A percentile compares a stretch with the other conserved stretches of the same genome.
Conservation (phyloP, 768 basidiomycete genomes). For the Russula ochroleuca region DNA sequence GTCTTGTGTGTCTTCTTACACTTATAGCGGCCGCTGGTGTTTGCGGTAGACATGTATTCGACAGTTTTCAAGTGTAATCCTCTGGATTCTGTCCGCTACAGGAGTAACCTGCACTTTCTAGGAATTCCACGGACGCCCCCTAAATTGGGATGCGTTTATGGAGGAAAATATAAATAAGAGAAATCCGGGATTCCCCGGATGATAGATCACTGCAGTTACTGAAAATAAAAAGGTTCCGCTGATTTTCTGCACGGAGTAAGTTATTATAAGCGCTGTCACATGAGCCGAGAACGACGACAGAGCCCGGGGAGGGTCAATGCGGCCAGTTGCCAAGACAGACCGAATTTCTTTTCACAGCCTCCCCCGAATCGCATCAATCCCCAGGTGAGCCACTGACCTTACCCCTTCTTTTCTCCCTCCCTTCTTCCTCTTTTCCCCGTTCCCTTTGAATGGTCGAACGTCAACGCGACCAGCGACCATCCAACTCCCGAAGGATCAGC, state of each 20-base stretch:
- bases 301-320: conserved; percentile 5
- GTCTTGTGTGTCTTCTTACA: background rate
- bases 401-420: background rate
- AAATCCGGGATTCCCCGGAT: background rate
- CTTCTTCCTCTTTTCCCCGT: conserved; percentile 1
- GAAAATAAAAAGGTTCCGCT: background rate
- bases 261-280: background rate
- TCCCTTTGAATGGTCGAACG: conserved; percentile 29
- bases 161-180: conserved; percentile 14
- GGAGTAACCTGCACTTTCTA: conserved; percentile 36
- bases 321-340: conserved; percentile 6
- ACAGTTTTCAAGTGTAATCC: conserved; percentile 82
- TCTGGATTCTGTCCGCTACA: conserved; percentile 62
- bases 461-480: conserved; percentile 24
- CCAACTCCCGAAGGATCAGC: conserved; percentile 30
- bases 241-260: background rate
- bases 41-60: conserved; percentile 56
- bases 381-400: conserved; percentile 21
- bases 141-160: conserved; percentile 27
- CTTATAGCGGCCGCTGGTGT: conserved; percentile 42
- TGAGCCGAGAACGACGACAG: background rate
- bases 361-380: conserved; percentile 9
- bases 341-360: conserved; percentile 6
- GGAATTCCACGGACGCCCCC: conserved; percentile 26
- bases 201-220: background rate